Percentiles rank a stretch among this genome's conserved stretches.
Evolutionary conservation across 2,329 filamentous ascomycete genomes (phyloP).

Genomic region (Hortaea werneckii): DNA sequence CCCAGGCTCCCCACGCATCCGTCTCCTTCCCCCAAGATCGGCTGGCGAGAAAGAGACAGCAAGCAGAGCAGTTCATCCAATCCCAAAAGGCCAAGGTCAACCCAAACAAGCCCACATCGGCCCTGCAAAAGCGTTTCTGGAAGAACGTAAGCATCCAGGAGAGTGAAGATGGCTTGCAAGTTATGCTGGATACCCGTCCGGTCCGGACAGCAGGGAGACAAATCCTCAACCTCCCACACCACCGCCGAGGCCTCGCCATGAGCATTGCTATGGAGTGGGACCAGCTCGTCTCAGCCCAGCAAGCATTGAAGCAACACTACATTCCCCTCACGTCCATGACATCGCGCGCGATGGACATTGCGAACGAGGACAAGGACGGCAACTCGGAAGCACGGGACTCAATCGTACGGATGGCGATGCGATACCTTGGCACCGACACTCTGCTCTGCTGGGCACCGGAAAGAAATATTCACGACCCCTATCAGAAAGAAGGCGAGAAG

Average conservation of each 20-base stretch:
- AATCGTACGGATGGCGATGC: constrained; percentile 61
- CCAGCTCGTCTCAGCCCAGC: constrained; percentile 65
- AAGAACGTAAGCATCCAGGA: constrained; percentile 66
- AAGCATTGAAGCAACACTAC: constrained; percentile 75
- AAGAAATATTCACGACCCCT: constrained; percentile 38
- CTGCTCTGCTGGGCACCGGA: constrained; percentile 79
- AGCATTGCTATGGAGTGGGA: constrained; percentile 94
- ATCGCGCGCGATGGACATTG: constrained; percentile 75
- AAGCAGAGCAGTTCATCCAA: constrained; percentile 39
- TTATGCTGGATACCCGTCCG: constrained; percentile 69
- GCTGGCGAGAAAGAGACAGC: constrained; percentile 39
- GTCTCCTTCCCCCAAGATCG: constrained; percentile 39
- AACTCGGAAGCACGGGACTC: constrained; percentile 44
- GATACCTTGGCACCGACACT: constrained; percentile 86
- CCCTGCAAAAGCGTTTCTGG: constrained; percentile 74
- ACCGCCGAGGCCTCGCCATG: constrained; percentile 71
- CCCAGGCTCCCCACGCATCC: constrained; percentile 43
- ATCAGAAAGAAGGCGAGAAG: constrained; percentile 37
- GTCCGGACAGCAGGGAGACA: constrained; percentile 67
- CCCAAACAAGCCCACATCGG: constrained; percentile 35
- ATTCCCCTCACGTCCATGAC: constrained; percentile 82
- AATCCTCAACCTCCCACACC: constrained; percentile 59
- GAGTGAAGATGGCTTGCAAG: constrained; percentile 48
- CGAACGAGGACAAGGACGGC: constrained; percentile 50
- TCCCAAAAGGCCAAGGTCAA: constrained; percentile 34